A percentile compares a stretch with the other conserved stretches of the same genome.
Evolutionary conservation across 2,329 filamentous ascomycete genomes (phyloP).

Genomic region (Aspergillus ochraceoroseus): DNA sequence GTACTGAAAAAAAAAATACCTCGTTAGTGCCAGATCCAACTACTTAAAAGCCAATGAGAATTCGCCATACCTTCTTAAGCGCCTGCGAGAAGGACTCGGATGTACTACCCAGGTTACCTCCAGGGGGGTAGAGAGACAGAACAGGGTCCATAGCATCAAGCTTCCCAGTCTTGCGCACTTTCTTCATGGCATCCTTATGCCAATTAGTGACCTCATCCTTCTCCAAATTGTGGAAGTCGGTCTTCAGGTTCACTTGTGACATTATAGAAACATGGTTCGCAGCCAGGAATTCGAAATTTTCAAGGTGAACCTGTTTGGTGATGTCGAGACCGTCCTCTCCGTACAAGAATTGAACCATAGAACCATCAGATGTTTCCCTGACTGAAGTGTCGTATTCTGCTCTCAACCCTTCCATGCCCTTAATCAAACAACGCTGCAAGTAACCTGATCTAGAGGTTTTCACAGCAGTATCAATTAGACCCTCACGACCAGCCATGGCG

Average conservation of each 20-base stretch:
- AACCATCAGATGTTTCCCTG: conserved; percentile 79
- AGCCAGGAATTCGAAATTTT: conserved; percentile 83
- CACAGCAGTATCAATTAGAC: conserved; percentile 96
- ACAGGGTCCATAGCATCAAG: conserved; percentile 69
- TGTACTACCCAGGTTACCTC: conserved; percentile 73
- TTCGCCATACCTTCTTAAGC: conserved; percentile 53
- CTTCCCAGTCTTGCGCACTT: conserved; percentile 67
- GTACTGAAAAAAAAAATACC: conserved; percentile 50
- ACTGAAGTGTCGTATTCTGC: conserved; percentile 94
- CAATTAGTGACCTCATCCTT: conserved; percentile 61
- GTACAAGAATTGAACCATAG: conserved; percentile 90
- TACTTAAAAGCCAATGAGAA: background rate
- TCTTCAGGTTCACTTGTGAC: conserved; percentile 66
- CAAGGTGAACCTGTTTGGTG: conserved; percentile 86
- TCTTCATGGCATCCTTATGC: conserved; percentile 68
- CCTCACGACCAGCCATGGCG: conserved; percentile 98
- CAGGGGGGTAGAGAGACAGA: conserved; percentile 66
- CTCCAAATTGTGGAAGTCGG: conserved; percentile 52
- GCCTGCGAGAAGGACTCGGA: conserved; percentile 78
- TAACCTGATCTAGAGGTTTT: conserved; percentile 98
- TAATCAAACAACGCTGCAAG: conserved; percentile 92
- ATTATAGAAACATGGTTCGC: conserved; percentile 79
- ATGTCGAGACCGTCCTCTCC: conserved; percentile 94
- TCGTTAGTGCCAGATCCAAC: conserved; percentile 17
- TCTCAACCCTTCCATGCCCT: conserved; percentile 92